A percentile compares a stretch with the other conserved stretches of the same genome.
These are phyloP conservation scores for Hygrophorus russula DNA, from an alignment of 768 basidiomycete species.

Conservation along the genomic window DNA sequence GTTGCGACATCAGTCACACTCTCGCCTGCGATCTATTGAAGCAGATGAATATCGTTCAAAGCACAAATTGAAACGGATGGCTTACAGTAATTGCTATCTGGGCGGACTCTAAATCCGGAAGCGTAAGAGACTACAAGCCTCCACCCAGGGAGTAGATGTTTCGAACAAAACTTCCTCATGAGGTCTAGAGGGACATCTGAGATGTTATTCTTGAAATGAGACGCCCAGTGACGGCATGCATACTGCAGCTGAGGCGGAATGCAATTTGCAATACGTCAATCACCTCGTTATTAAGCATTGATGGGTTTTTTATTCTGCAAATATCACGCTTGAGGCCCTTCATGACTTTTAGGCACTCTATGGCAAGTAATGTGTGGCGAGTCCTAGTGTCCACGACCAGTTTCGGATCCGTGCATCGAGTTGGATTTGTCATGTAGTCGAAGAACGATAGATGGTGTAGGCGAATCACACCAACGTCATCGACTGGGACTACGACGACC, in stretches of 20 bases:
- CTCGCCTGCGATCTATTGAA: neutral
- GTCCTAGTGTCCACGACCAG: neutral
- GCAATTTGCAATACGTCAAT: neutral
- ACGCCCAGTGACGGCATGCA: neutral
- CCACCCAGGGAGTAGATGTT: neutral
- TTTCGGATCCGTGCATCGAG: neutral
- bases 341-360: no score
- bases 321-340: neutral
- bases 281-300: neutral
- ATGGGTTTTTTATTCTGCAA: neutral
- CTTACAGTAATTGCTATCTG: no score
- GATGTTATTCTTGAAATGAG: no score
- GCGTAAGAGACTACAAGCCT: neutral
- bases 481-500: neutral
- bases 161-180: no score
- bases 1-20: neutral
- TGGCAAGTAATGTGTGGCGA: neutral
- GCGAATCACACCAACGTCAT: no score
- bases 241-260: no score
- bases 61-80: no score
- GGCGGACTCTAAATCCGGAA: neutral
- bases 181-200: neutral
- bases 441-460: no score
- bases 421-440: no score
- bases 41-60: neutral